Evolutionary conservation across 257 asterid species (phyloP).

Genomic region (Ajuga chamaepitys): DNA sequence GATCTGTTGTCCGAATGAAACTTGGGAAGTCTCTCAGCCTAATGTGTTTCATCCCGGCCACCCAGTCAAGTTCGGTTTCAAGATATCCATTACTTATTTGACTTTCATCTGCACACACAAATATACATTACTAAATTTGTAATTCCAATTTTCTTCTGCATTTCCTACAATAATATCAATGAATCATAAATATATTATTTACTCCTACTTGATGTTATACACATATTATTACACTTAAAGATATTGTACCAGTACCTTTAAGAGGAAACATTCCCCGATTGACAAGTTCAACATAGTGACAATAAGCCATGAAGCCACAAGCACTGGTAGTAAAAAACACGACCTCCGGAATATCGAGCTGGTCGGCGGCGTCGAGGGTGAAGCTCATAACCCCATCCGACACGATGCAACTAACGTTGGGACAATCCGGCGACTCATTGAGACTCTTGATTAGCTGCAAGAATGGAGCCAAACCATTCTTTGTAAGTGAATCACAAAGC

Average conservation of each 20-base stretch:
- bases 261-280: constrained; percentile 49
- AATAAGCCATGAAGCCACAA: constrained; percentile 50
- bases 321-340: constrained; percentile 58
- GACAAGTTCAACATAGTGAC: constrained; percentile 36
- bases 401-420: constrained; percentile 47
- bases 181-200: too few species aligned
- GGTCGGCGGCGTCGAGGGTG: constrained; percentile 54
- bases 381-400: constrained; percentile 69
- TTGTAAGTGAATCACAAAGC: constrained; percentile 30
- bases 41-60: constrained; percentile 52
- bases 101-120: constrained; percentile 31
- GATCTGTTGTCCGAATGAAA: constrained; percentile 54
- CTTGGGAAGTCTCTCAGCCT: constrained; percentile 55
- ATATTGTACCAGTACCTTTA: constrained; percentile 24
- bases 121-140: too few species aligned
- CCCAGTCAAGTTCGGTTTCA: constrained; percentile 46
- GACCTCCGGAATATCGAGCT: constrained; percentile 49
- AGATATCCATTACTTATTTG: constrained; percentile 43
- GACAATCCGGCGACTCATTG: constrained; percentile 33
- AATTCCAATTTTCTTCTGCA: too few species aligned
- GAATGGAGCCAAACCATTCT: constrained; percentile 35
- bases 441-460: constrained; percentile 35
- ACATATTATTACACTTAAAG: too few species aligned
- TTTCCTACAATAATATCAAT: too few species aligned
- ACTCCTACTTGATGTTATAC: too few species aligned